These are phyloP conservation scores for Vitellaria paradoxa DNA, from an alignment of 179 eudicot species.

Conservation along the genomic window DNA sequence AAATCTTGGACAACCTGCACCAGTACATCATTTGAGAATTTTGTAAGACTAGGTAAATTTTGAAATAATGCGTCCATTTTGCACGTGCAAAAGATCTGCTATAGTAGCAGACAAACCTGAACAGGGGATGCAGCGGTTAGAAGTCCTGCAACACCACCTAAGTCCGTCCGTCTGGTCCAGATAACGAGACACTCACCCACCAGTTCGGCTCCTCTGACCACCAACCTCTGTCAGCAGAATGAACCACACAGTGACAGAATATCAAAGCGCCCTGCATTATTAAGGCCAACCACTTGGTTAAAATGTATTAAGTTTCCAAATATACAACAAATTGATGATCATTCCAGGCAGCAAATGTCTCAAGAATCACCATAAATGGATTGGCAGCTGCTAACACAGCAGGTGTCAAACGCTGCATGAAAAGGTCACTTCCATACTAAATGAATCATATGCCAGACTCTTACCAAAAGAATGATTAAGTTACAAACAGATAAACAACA, in stretches of 20 bases:
- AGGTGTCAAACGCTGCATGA: not conserved
- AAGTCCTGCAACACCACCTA: slow-evolving; percentile 89
- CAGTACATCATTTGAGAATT: not conserved
- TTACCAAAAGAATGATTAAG: not conserved
- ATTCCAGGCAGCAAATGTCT: not conserved
- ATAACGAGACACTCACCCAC: slow-evolving; percentile 75
- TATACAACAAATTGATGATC: not conserved
- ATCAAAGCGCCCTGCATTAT: slow-evolving; percentile 66
- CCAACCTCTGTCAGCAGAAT: slow-evolving; percentile 60
- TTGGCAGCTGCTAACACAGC: not conserved
- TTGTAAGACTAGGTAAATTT: not conserved
- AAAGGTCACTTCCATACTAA: not conserved
- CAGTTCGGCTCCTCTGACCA: slow-evolving; percentile 66
- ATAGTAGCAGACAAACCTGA: slow-evolving; percentile 50
- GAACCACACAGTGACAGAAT: slow-evolving; percentile 83
- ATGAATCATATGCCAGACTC: not conserved
- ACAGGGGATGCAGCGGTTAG: slow-evolving; percentile 79
- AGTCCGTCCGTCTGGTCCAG: slow-evolving; percentile 83
- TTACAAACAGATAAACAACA: not conserved
- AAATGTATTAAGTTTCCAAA: not conserved
- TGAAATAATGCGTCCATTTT: not conserved
- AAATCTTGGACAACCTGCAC: too few relatives aligned
- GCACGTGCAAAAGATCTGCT: not conserved
- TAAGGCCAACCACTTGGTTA: not conserved
- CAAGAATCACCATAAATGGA: not conserved